These are phyloP conservation scores for Globisporangium mamillatum DNA, from an alignment of 352 stramenopile species.

Conservation along the genomic window DNA sequence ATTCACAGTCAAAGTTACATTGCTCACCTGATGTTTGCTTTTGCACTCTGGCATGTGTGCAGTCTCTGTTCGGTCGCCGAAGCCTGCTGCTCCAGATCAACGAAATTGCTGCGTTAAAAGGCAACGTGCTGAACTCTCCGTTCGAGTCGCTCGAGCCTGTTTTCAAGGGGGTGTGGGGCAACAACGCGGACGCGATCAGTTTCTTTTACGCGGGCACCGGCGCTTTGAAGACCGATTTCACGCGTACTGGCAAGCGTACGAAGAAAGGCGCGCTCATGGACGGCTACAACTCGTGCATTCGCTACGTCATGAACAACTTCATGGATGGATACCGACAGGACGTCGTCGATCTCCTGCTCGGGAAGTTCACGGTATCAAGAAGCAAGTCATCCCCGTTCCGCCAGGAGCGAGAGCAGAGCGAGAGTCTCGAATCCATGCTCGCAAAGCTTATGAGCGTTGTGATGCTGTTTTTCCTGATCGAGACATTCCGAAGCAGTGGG, in stretches of 20 bases:
- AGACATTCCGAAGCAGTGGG: slow-evolving; percentile 41
- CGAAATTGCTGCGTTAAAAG: slow-evolving; percentile 59
- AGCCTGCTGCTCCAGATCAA: slow-evolving; percentile 86
- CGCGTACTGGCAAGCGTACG: slow-evolving; percentile 92
- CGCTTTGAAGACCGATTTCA: slow-evolving; percentile 96
- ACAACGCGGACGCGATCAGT: slow-evolving; percentile 95
- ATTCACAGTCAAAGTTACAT: not conserved
- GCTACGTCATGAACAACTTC: slow-evolving; percentile 98
- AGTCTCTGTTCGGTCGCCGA: slow-evolving; percentile 92
- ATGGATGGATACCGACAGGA: slow-evolving; percentile 93
- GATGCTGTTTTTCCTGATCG: slow-evolving; percentile 55
- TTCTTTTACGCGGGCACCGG: slow-evolving; percentile 93
- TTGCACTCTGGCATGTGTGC: slow-evolving; percentile 18
- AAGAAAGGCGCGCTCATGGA: slow-evolving; percentile 92
- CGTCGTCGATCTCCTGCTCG: slow-evolving; percentile 90
- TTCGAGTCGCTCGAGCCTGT: slow-evolving; percentile 66
- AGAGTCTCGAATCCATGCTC: slow-evolving; percentile 58
- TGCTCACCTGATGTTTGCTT: not conserved
- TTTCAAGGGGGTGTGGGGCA: slow-evolving; percentile 92
- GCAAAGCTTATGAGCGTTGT: slow-evolving; percentile 51
- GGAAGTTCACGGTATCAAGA: slow-evolving; percentile 47
- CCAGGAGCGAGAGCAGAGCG: slow-evolving; percentile 17
- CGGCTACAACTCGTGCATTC: slow-evolving; percentile 91
- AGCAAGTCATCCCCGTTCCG: slow-evolving; percentile 56
- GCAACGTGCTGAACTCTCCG: slow-evolving; percentile 65